phyloP scores from a whole-genome alignment of 176 grass and related monocot species.

The Juncus inflexus region DNA sequence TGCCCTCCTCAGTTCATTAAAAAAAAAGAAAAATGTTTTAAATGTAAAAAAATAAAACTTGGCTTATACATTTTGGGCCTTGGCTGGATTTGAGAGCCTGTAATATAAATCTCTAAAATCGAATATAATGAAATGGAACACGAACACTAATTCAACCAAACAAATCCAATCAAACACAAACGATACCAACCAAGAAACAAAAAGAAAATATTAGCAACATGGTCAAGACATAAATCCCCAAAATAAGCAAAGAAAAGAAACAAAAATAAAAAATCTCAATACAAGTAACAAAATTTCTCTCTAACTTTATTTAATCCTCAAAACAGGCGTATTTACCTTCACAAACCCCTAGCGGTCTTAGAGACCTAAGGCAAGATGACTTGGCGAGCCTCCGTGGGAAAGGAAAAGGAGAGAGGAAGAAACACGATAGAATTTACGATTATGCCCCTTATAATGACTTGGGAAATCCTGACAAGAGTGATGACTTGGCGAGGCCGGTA shows the following conservation, averaged over 20 bases:
- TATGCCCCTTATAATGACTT: constrained; percentile 50
- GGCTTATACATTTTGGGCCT: no score
- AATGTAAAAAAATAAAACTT: no score
- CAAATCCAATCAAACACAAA: no score
- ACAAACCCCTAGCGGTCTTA: constrained; percentile 43
- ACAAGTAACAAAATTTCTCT: background rate
- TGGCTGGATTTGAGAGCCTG: no score
- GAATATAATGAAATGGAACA: no score
- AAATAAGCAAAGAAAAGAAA: background rate
- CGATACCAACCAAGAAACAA: no score
- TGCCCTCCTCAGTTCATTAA: no score
- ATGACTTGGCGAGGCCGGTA: constrained; percentile 37
- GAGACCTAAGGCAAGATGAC: constrained; percentile 32
- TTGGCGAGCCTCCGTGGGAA: constrained; percentile 27
- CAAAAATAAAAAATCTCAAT: background rate
- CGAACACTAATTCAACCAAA: no score
- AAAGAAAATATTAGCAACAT: no score
- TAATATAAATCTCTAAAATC: no score
- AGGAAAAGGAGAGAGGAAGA: constrained; percentile 43
- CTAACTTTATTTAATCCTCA: background rate
- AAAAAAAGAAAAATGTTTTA: no score
- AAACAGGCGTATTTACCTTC: constrained; percentile 46
- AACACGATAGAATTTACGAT: constrained; percentile 43
- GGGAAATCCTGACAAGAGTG: constrained; percentile 50
- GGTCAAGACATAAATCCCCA: no score